Evolutionary conservation across 148 eudicot species (phyloP), one percentile per base, ranked within the genome.

Genomic region (Linanthus parryae): DNA sequence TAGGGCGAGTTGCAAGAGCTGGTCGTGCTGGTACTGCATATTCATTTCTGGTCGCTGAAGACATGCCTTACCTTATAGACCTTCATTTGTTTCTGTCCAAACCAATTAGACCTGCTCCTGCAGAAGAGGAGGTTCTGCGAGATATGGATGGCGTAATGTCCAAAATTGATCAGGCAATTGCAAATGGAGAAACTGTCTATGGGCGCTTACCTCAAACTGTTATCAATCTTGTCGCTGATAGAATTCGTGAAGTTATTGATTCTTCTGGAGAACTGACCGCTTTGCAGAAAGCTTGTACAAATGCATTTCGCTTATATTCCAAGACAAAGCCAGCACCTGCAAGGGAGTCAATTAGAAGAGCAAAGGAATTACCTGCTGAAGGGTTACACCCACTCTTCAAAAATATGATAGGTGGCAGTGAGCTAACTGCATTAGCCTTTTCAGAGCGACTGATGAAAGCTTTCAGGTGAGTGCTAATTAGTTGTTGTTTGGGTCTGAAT

Each of bases 301-400:
- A 78, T 67, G 99, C 96, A 44, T 92, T 71, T 60, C 65, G 70
- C 8, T 27, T 73, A 71, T 92, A 92, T 64, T 24, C 71, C 25
- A 79, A 69, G 75, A 70, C 80, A 36, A 92, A 92, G 68, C 85
- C 82, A 11, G 40, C 60, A 54, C 95, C 96, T 21, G 69, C 99
- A 52, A 82, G 65, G 61, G 96, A 82, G 77, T 92, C 99, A 21
- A 83, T 88, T 41, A 73, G 81, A 48, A 77, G 99, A 74, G 78
- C 57, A 34, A 92, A 92, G 57, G 77, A 64, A 17, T 63, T 92
- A 59, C 84, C 91, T 10, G 75, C 84, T 44, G 96, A 88, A 59
- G 99, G 99, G 36, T 67, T 88, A 65, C 99, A 92, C 75, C 99
- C 99, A 61, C 73, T 87, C 59, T 92, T 92, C 52, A 88, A 60